Conservation (phyloP, 768 basidiomycete genomes). For the Kwoniella botswanensis region DNA sequence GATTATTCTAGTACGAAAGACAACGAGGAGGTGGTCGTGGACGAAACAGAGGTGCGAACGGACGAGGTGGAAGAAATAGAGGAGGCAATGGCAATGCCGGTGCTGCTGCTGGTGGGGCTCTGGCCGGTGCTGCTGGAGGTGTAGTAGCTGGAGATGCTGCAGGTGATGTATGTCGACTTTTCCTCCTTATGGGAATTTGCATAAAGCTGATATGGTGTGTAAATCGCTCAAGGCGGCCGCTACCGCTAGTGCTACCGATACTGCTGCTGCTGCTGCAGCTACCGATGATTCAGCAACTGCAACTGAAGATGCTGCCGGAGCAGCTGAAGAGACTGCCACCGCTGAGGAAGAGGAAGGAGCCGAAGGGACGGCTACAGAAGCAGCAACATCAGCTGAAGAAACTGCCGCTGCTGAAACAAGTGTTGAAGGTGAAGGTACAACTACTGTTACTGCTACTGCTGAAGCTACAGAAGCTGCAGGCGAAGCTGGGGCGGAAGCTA, state of each 20-base stretch:
- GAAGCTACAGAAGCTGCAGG: slow-evolving; percentile 42
- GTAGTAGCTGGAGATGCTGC: not conserved
- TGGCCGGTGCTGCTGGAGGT: not conserved
- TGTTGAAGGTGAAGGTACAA: too few species aligned
- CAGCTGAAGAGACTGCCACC: slow-evolving; percentile 22
- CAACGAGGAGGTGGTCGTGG: slow-evolving; percentile 9
- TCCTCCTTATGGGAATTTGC: not conserved
- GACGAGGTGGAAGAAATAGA: slow-evolving; percentile 1
- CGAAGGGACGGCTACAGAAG: too few species aligned
- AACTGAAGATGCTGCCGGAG: not conserved
- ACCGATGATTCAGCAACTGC: not conserved
- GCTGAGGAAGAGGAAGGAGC: slow-evolving; percentile 26
- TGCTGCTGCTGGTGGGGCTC: not conserved
- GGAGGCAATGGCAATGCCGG: slow-evolving; percentile 2
- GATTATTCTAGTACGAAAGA: not conserved
- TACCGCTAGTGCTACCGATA: not conserved
- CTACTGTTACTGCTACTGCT: slow-evolving; percentile 28
- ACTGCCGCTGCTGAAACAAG: slow-evolving; percentile 24
- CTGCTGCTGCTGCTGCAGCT: slow-evolving; percentile 3
- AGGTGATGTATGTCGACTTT: not conserved
- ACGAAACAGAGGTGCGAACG: not conserved
- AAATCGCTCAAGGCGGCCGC: not conserved
- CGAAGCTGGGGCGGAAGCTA: not conserved
- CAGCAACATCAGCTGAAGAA: slow-evolving; percentile 4
- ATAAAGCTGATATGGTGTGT: not conserved